Percentiles rank a stretch among this genome's conserved stretches.
phyloP scores from a whole-genome alignment of 2,329 filamentous ascomycete genomes.

The Ceratocystis lukuohia region DNA sequence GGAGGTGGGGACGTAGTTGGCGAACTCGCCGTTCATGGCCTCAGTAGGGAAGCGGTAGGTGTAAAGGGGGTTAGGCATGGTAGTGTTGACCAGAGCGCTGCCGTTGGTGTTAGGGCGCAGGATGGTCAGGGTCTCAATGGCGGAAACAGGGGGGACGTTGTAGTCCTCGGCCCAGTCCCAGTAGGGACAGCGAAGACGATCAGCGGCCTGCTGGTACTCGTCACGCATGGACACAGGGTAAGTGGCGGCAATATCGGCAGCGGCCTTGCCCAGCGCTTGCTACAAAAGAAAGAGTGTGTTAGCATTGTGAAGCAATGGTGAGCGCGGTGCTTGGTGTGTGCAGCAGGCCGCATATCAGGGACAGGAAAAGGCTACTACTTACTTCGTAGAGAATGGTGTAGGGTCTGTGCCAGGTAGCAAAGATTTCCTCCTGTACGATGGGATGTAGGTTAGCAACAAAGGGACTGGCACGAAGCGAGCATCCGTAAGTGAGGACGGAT shows the following conservation, averaged over 20 bases:
- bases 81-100: conserved; percentile 21
- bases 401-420: conserved; percentile 43
- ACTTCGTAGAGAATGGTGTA: conserved; percentile 43
- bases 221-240: conserved; percentile 29
- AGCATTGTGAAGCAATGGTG: not conserved
- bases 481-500: no score
- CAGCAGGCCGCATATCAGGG: not conserved
- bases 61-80: conserved; percentile 39
- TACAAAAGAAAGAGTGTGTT: conserved; percentile 22
- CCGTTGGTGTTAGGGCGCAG: conserved; percentile 29
- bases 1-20: conserved; percentile 25
- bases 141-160: conserved; percentile 32
- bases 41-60: conserved; percentile 36
- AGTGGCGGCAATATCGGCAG: conserved; percentile 33
- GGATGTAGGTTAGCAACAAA: not conserved
- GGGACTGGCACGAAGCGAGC: not conserved
- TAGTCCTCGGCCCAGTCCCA: conserved; percentile 41
- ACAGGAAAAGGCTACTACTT: conserved; percentile 16
- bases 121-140: conserved; percentile 28
- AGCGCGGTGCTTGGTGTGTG: not conserved
- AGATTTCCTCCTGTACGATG: conserved; percentile 32
- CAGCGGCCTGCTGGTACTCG: conserved; percentile 34
- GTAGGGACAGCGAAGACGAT: conserved; percentile 36
- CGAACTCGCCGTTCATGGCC: conserved; percentile 29
- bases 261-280: conserved; percentile 39